Base-by-base conservation (phyloP, 352 stramenopile species). In the Phytophthora colocasiae region DNA sequence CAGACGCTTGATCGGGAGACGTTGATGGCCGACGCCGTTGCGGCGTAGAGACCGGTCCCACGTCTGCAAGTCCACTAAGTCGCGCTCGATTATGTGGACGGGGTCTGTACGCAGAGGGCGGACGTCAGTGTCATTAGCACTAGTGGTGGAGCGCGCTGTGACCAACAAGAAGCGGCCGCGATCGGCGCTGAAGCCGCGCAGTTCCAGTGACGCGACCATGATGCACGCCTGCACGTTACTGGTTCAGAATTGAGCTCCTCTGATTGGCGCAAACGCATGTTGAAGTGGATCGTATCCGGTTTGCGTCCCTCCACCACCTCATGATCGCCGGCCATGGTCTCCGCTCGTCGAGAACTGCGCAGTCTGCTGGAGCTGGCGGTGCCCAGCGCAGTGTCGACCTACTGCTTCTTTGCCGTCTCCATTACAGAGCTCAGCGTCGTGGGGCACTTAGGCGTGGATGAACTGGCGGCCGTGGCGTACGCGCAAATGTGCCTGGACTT, bases 351-450 rank as follows among this genome's bases (percentile, higher is more conserved):
- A 14, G 69, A 78, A 54, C 65, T 78, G 39, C 65, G 65, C 55
- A 73, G 68, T 57, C 62, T 92, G 50, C 48, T 87, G 67, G 78
- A 71, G 72, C 76, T 92, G 38, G 80, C 80, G 55, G 56, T 89
- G 49, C 81, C 84, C 12, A 71, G 75, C 50, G 81, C 80, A 32
- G 38, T 87, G 36, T 90, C 81, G 19, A 90, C 81, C 36, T 90
- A 90, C 78, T 87, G 75, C 80, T 91, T 91, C 79, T 91, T 93
- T 64, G 83, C 81, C 22, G 79, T 93, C 55, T 91, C 78, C 29
- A 72, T 96, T 60, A 94, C 86, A 6, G 83, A 93, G 73, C 77
- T 95, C 41, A 90, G 84, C 62, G 77, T 96, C 47, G 75, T 93
- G 71, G 87, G 87, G 9, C 83, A 96, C 61, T 60, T 96, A 32